phyloP scores from a whole-genome alignment of 208 protist species.

The Crithidia brevicula region DNA sequence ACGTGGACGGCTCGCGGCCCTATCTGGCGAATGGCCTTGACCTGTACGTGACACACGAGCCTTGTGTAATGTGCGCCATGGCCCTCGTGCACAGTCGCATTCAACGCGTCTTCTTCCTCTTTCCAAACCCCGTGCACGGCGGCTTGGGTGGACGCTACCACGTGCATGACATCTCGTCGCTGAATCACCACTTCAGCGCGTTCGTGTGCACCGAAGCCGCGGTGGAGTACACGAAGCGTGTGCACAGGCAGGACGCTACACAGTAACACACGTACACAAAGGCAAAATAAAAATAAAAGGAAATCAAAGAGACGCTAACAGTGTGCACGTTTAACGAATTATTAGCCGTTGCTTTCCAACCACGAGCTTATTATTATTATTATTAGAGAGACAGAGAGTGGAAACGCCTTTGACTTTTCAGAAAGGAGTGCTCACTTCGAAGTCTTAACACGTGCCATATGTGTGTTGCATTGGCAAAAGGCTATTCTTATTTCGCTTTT shows the following conservation, averaged over 20 bases:
- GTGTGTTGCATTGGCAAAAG: too few relatives aligned
- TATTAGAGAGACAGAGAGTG: too few relatives aligned
- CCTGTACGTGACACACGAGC: slow-evolving; percentile 90
- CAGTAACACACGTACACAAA: too few relatives aligned
- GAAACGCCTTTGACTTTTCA: too few relatives aligned
- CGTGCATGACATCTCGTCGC: slow-evolving; percentile 76
- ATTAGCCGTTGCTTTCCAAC: too few relatives aligned
- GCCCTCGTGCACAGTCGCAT: slow-evolving; percentile 93
- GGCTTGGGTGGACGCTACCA: slow-evolving; percentile 67
- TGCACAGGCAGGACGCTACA: neutral
- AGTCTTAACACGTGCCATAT: too few relatives aligned
- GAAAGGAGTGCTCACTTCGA: too few relatives aligned
- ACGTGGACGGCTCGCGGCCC: slow-evolving; percentile 18
- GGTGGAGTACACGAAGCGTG: slow-evolving; percentile 18
- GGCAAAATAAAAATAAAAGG: too few relatives aligned
- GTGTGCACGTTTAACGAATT: too few relatives aligned
- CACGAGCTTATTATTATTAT: too few relatives aligned
- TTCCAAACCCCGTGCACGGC: slow-evolving; percentile 67
- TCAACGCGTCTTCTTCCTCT: slow-evolving; percentile 82
- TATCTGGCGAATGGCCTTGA: slow-evolving; percentile 92
- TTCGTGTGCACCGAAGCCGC: slow-evolving; percentile 54
- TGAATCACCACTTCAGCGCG: slow-evolving; percentile 88
- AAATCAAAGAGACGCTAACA: too few relatives aligned
- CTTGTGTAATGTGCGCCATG: slow-evolving; percentile 95
- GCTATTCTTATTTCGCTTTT: too few relatives aligned